Conservation (phyloP, 768 basidiomycete species). For the Termitomyces sp. region DNA sequence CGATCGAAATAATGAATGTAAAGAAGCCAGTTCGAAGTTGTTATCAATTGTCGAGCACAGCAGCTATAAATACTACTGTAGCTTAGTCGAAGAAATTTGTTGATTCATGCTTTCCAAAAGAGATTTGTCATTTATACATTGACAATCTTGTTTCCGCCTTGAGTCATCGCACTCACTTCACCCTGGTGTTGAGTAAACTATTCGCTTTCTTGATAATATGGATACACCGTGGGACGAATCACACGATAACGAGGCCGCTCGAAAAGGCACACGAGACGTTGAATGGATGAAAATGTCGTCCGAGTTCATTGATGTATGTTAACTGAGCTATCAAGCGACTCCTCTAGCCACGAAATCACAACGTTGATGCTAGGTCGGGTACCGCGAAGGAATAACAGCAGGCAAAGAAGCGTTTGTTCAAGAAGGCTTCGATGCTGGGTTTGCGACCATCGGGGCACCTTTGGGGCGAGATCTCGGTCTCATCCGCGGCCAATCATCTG, state of each 20-base stretch:
- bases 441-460: constrained; percentile 67
- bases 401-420: constrained; percentile 90
- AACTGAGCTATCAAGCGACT: not conserved
- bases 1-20: no score
- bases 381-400: constrained; percentile 93
- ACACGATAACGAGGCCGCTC: constrained; percentile 20
- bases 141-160: no score
- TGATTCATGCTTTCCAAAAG: no score
- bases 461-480: constrained; percentile 76
- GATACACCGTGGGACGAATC: constrained; percentile 66
- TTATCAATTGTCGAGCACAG: no score
- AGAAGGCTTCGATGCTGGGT: constrained; percentile 87
- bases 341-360: not conserved
- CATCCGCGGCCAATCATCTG: constrained; percentile 71
- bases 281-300: constrained; percentile 72
- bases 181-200: not conserved
- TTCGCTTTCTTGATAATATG: constrained; percentile 29
- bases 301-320: constrained; percentile 67
- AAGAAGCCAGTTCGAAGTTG: not conserved
- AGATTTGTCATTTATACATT: no score
- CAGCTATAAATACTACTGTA: no score
- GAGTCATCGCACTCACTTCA: no score
- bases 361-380: constrained; percentile 66
- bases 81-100: no score
- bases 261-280: constrained; percentile 36